Evolutionary conservation across 1,284 basidiomycete species (phyloP).

Genomic region (Tausonia pullulans): DNA sequence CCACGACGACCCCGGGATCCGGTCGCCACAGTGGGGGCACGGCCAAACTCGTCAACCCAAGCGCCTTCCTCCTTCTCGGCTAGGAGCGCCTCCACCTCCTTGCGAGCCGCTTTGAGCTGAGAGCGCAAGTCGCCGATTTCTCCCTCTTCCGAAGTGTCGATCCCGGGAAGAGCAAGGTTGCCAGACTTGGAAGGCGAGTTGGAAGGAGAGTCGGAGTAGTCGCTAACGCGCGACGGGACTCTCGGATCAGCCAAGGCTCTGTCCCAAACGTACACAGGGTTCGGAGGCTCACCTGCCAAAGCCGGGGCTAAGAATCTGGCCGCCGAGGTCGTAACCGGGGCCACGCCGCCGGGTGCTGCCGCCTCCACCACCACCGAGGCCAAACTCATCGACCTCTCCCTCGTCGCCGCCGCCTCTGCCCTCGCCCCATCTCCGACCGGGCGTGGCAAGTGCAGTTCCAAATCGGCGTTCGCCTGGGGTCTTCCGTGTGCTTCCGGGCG

Average conservation of each 20-base stretch:
- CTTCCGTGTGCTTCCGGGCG: slow-evolving; percentile 39
- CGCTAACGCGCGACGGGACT: slow-evolving; percentile 21
- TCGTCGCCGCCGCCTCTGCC: slow-evolving; percentile 49
- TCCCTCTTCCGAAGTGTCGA: slow-evolving; percentile 28
- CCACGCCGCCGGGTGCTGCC: slow-evolving; percentile 50
- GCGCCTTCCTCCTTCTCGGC: slow-evolving; percentile 29
- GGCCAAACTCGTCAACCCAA: slow-evolving; percentile 10
- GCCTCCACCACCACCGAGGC: slow-evolving; percentile 40
- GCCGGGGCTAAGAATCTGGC: slow-evolving; percentile 39
- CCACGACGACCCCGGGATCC: slow-evolving; percentile 24
- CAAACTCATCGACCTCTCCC: slow-evolving; percentile 57
- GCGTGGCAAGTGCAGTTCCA: background rate
- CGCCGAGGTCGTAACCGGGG: slow-evolving; percentile 47
- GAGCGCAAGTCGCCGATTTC: slow-evolving; percentile 32
- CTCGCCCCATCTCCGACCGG: slow-evolving; percentile 8
- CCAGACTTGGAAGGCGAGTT: slow-evolving; percentile 53
- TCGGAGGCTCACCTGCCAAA: slow-evolving; percentile 21
- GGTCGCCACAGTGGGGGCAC: slow-evolving; percentile 8
- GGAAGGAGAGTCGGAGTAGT: slow-evolving; percentile 53
- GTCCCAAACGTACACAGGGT: background rate
- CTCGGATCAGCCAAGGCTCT: background rate
- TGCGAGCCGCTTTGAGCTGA: slow-evolving; percentile 28
- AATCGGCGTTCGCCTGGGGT: background rate
- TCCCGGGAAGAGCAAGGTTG: slow-evolving; percentile 25
- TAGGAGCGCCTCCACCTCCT: slow-evolving; percentile 30